Evolutionary conservation across 2,329 filamentous ascomycete genomes (phyloP), one percentile per base, ranked within the genome.

Genomic region (Zymoseptoria crescenta): DNA sequence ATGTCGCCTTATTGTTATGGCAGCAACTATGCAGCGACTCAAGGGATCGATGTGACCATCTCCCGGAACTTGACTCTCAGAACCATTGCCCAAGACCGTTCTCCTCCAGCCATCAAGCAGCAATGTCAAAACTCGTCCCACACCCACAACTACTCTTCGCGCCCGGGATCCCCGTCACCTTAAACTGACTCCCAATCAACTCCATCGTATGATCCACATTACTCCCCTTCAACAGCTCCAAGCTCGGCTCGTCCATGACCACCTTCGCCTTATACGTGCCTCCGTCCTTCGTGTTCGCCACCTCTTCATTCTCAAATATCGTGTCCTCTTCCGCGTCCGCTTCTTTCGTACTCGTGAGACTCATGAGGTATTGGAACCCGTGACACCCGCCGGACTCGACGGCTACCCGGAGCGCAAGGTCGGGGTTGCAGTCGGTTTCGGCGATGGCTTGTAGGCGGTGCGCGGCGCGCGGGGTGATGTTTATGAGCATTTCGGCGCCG

Each of bases 331-430:
- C 86, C 27, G 82, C 71, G 55, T 83, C 79, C 16, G 87, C 75
- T 56, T 84, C 80, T 16, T 76, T 76, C 9, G 73, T 73, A 19
- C 77, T 84, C 2, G 90, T 87, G 3, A 97, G 81, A 16, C 87
- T 89, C 89, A 99, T 96, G 52, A 96, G 78, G 72, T 99, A 99
- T 73, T 99, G 94, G 74, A 99, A 99, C 54, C 94, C 94, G 75
- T 99, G 94, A 74, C 94, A 99, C 58, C 94, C 94, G 64, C 94
- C 94, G 58, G 88, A 91, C 71, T 96, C 91, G 59, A 99, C 92
- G 62, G 89, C 87, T 65, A 99, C 89, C 56, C 93, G 89, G n/a
- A 99, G 82, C 24, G 91, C 89, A 30, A 96, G 83, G 69, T 88
- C 80, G 1, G 90, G 89, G 72, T 96, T 95, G 62, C 67, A 60